Conservation (phyloP, 495 filamentous ascomycete genomes). For the Collariella sp. region DNA sequence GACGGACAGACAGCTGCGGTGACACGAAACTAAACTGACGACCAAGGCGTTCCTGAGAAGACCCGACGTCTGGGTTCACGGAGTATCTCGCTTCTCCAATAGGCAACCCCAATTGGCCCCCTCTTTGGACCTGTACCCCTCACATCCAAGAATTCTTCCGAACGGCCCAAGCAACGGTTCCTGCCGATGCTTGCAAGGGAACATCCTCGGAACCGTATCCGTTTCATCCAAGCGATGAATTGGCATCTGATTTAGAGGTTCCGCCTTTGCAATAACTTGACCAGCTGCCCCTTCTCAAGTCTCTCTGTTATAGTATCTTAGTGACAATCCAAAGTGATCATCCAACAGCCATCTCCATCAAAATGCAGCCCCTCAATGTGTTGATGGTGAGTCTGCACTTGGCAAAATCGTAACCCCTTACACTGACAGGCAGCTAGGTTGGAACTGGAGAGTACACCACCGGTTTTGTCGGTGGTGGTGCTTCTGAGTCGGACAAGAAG, state of each 20-base stretch:
- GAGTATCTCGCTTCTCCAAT: neutral
- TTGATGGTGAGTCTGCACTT: conserved; percentile 71
- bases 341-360: conserved; percentile 15
- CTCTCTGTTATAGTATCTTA: neutral
- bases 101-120: conserved; percentile 9
- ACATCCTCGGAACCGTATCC: neutral
- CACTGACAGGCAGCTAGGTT: conserved; percentile 42
- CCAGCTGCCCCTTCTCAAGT: neutral
- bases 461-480: conserved; percentile 71
- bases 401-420: neutral
- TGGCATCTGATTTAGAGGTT: neutral
- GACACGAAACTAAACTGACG: too few species aligned
- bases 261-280: neutral
- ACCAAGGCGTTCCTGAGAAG: too few species aligned
- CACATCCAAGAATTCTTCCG: conserved; percentile 6
- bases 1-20: too few species aligned
- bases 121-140: conserved; percentile 4
- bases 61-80: too few species aligned
- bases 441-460: conserved; percentile 96
- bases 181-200: neutral
- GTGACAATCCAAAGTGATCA: neutral
- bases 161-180: neutral
- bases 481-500: conserved; percentile 81
- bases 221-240: neutral
- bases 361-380: conserved; percentile 71